Evolutionary conservation across 257 asterid species (phyloP).

Genomic region (Misopates orontium): DNA sequence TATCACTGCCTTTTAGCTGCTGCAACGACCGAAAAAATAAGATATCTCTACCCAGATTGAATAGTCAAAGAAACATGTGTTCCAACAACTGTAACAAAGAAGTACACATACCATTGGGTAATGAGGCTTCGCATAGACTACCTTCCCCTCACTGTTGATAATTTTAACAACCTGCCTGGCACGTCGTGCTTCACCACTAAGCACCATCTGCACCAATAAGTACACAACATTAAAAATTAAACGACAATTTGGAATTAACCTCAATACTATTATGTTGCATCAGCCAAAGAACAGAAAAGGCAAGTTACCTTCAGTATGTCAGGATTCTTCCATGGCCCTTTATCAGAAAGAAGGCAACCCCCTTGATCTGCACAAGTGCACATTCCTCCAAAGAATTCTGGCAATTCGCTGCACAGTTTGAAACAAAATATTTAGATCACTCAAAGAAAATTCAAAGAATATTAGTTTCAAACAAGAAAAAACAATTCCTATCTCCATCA

Average conservation of each 20-base stretch:
- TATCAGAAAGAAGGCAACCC: slow-evolving; percentile 92
- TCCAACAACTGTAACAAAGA: slow-evolving; percentile 5
- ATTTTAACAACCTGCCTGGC: slow-evolving; percentile 92
- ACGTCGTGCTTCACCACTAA: slow-evolving; percentile 72
- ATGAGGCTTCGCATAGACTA: slow-evolving; percentile 91
- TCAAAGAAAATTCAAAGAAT: slow-evolving; percentile 3
- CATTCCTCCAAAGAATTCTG: slow-evolving; percentile 87
- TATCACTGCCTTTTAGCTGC: slow-evolving; percentile 89
- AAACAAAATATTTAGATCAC: slow-evolving; percentile 14
- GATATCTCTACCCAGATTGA: slow-evolving; percentile 19
- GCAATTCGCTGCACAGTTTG: slow-evolving; percentile 72
- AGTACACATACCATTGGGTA: slow-evolving; percentile 56
- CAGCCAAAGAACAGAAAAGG: slow-evolving; percentile 10
- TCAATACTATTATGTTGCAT: slow-evolving; percentile 4
- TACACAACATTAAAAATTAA: slow-evolving; percentile 22
- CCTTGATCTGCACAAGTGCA: slow-evolving; percentile 86
- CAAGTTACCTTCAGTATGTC: slow-evolving; percentile 73
- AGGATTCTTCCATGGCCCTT: slow-evolving; percentile 98
- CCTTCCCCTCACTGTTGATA: slow-evolving; percentile 92
- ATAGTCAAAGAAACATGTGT: not conserved
- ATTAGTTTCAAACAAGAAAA: slow-evolving; percentile 20
- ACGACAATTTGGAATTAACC: slow-evolving; percentile 5
- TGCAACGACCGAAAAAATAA: slow-evolving; percentile 27
- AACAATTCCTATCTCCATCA: slow-evolving; percentile 18
- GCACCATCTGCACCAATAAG: slow-evolving; percentile 66